Conservation (phyloP, 75 land plant genomes). For the Selaginella tamariscina region DNA sequence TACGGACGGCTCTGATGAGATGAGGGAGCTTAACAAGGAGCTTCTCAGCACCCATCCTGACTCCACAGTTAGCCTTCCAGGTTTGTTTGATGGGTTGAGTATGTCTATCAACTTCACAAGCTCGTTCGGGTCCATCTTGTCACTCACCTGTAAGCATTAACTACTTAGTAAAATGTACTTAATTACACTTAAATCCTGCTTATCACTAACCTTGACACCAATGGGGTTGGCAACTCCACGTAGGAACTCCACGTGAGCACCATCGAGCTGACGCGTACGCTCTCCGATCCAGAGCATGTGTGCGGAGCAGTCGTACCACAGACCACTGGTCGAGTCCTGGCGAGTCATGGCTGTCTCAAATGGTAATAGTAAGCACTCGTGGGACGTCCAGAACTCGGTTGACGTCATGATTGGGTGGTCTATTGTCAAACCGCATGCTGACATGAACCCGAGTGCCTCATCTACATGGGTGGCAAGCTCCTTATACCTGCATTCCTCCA, state of each 20-base stretch:
- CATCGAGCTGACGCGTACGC: constrained; percentile 2
- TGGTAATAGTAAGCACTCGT: constrained; percentile 14
- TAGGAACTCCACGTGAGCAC: constrained; percentile 1
- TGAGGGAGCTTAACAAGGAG: background rate
- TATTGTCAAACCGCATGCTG: constrained; percentile 6
- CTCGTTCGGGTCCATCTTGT: constrained; percentile 1
- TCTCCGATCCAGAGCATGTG: constrained; percentile 8
- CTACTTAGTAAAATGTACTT: background rate
- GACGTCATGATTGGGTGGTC: constrained; percentile 7
- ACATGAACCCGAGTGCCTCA: constrained; percentile 17
- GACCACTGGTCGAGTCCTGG: constrained; percentile 5
- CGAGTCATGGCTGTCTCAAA: background rate
- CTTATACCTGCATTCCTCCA: background rate
- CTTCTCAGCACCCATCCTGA: background rate
- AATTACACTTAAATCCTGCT: too few species aligned
- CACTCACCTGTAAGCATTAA: background rate
- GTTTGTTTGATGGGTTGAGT: background rate
- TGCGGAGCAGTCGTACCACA: background rate
- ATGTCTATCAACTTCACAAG: background rate
- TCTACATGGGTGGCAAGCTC: constrained; percentile 14
- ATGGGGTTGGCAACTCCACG: constrained; percentile 5
- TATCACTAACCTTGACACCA: constrained; percentile 5
- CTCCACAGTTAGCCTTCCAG: background rate
- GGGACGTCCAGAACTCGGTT: constrained; percentile 17
- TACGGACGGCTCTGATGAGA: background rate